Conservation (phyloP, 352 stramenopile genomes). For the Blastocystis sp. region DNA sequence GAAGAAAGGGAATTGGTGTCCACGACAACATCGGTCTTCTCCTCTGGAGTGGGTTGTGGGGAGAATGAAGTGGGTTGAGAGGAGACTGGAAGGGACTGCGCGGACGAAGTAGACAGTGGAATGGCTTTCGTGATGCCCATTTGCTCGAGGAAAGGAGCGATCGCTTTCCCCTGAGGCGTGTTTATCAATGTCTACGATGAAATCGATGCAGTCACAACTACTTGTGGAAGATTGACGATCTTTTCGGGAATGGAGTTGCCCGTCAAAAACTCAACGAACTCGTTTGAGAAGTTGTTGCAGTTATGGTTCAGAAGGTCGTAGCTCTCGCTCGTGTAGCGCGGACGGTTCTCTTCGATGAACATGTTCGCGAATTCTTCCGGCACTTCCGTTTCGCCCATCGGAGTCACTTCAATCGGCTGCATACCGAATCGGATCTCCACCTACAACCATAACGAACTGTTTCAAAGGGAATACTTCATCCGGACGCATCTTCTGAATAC, state of each 20-base stretch:
- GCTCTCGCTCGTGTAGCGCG: constrained; percentile 81
- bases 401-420: constrained; percentile 79
- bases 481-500: constrained; percentile 79
- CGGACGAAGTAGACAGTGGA: not conserved
- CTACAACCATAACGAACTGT: constrained; percentile 57
- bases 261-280: constrained; percentile 83
- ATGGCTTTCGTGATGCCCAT: constrained; percentile 33
- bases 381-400: constrained; percentile 79
- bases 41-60: not conserved
- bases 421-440: constrained; percentile 77
- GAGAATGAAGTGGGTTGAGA: not conserved
- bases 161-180: constrained; percentile 3
- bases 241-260: constrained; percentile 80
- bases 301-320: constrained; percentile 91
- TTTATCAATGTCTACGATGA: constrained; percentile 25
- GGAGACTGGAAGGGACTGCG: not conserved
- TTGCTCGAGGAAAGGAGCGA: constrained; percentile 21
- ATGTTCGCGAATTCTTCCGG: constrained; percentile 79
- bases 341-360: constrained; percentile 79
- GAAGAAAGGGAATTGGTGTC: not conserved
- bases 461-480: constrained; percentile 65
- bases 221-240: constrained; percentile 68
- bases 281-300: constrained; percentile 93
- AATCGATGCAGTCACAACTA: constrained; percentile 35
- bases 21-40: not conserved